These are phyloP conservation scores for Pleurotus platypus DNA, from an alignment of 768 basidiomycete species.

Conservation along the genomic window DNA sequence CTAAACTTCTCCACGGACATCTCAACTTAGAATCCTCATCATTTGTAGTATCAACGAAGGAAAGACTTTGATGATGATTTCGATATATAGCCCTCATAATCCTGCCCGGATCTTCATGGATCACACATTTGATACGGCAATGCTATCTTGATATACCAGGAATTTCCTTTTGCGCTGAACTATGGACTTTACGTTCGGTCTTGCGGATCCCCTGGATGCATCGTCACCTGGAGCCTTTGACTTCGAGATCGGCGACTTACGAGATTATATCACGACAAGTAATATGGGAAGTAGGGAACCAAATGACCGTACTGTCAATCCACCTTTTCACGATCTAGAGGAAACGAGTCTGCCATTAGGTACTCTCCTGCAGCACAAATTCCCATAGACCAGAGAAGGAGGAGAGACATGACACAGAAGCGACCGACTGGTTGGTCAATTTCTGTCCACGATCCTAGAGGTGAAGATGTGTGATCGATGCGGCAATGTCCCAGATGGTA, in stretches of 20 bases:
- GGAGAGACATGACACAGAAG: conserved; percentile 78
- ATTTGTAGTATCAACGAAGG: conserved; percentile 56
- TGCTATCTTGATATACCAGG: too few species aligned
- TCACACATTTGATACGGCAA: too few species aligned
- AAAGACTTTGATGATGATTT: conserved; percentile 67
- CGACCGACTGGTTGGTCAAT: conserved; percentile 87
- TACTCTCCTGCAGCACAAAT: conserved; percentile 72
- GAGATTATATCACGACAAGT: too few species aligned
- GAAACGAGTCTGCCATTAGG: conserved; percentile 49
- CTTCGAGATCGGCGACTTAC: too few species aligned
- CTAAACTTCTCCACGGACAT: not conserved
- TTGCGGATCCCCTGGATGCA: too few species aligned
- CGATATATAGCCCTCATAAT: conserved; percentile 25
- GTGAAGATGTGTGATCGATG: not conserved
- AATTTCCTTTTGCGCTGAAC: too few species aligned
- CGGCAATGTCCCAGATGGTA: not conserved
- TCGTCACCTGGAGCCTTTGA: too few species aligned
- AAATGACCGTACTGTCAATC: not conserved
- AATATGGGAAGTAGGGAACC: too few species aligned
- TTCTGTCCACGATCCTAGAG: conserved; percentile 78
- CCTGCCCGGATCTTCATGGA: too few species aligned
- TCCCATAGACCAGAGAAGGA: conserved; percentile 76
- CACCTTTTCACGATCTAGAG: not conserved
- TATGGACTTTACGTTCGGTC: too few species aligned
- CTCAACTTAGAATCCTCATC: not conserved